phyloP scores from a whole-genome alignment of 106 monocot genomes.

The Dendrobium huoshanense region DNA sequence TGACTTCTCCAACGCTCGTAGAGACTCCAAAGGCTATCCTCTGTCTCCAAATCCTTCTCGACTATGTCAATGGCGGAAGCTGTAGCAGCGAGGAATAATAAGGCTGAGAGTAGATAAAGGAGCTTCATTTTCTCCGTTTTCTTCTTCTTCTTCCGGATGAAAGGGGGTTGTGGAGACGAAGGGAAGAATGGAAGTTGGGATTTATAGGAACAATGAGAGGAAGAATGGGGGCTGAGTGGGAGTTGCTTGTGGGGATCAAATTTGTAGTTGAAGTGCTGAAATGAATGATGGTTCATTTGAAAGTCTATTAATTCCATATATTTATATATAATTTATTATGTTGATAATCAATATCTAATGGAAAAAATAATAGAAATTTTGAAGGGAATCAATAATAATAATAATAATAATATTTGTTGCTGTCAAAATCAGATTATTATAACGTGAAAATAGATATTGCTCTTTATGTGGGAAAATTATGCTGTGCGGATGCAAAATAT shows the following conservation, averaged over 20 bases:
- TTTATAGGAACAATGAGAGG: neutral
- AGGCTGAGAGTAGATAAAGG: neutral
- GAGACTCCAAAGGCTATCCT: conserved; percentile 51
- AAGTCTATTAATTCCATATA: too few relatives aligned
- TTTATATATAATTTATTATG: too few relatives aligned
- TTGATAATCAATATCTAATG: too few relatives aligned
- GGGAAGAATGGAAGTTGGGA: neutral
- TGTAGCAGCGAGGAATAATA: neutral
- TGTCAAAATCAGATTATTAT: too few relatives aligned
- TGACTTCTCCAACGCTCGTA: conserved; percentile 59
- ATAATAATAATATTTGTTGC: too few relatives aligned
- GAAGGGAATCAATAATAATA: too few relatives aligned
- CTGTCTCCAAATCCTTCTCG: conserved; percentile 49
- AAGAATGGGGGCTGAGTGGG: neutral
- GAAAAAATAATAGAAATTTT: too few relatives aligned
- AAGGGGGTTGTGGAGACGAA: neutral
- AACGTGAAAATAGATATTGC: too few relatives aligned
- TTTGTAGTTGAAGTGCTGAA: neutral
- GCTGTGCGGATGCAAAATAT: too few relatives aligned
- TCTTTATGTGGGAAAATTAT: too few relatives aligned
- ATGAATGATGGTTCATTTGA: too few relatives aligned
- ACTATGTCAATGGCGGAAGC: conserved; percentile 7
- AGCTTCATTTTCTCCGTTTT: neutral
- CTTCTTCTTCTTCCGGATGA: neutral
- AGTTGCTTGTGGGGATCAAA: neutral